These are phyloP conservation scores for Eragrostis nindensis DNA, from an alignment of 176 grass and related monocot genomes.

Conservation along the genomic window DNA sequence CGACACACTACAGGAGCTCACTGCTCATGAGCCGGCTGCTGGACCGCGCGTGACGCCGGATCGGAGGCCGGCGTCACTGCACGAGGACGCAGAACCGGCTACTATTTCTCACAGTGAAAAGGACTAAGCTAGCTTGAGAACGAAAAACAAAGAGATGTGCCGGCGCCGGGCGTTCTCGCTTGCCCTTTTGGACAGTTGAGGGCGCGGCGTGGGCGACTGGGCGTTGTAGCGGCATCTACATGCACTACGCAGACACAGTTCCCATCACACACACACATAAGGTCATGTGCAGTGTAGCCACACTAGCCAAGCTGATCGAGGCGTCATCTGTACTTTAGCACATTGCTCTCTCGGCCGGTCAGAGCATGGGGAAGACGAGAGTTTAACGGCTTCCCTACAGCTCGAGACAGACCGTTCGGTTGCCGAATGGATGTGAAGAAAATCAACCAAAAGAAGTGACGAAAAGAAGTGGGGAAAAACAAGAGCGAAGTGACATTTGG, in stretches of 20 bases:
- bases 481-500: background rate
- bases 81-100: background rate
- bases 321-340: constrained; percentile 19
- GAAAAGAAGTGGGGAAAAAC: background rate
- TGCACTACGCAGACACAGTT: background rate
- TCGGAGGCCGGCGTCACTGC: too few relatives aligned
- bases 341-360: background rate
- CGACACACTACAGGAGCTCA: background rate
- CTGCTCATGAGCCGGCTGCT: constrained; percentile 4
- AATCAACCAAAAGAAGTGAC: background rate
- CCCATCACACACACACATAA: background rate
- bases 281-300: background rate
- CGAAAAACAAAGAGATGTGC: background rate
- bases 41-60: background rate
- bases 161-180: background rate
- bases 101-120: constrained; percentile 49
- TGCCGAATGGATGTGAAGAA: constrained; percentile 19
- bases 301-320: background rate
- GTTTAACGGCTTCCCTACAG: background rate
- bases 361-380: background rate
- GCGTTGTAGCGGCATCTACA: constrained; percentile 22
- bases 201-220: constrained; percentile 36
- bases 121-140: constrained; percentile 1
- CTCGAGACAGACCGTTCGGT: background rate
- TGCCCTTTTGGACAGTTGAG: constrained; percentile 23